A percentile compares a stretch with the other conserved stretches of the same genome.
Evolutionary conservation across 495 filamentous ascomycete species (phyloP).

Genomic region (Immersiella caudata): DNA sequence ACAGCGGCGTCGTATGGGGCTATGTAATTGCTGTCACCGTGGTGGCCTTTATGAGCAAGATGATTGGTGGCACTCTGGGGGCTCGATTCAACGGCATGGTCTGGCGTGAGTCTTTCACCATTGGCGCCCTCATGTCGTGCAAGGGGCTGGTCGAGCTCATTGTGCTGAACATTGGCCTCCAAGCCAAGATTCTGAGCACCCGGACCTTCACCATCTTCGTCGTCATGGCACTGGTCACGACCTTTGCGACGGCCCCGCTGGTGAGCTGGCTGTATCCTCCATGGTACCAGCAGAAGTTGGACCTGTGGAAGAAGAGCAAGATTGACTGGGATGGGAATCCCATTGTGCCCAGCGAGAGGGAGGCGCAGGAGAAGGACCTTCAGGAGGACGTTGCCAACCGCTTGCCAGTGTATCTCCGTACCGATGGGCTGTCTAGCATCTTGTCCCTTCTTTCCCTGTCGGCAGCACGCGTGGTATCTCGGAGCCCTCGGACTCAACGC

Average conservation of each 20-base stretch:
- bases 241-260: slow-evolving; percentile 83
- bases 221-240: slow-evolving; percentile 89
- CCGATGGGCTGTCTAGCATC: slow-evolving; percentile 81
- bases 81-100: slow-evolving; percentile 74
- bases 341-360: slow-evolving; percentile 43
- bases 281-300: slow-evolving; percentile 86
- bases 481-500: slow-evolving; percentile 39
- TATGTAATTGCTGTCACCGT: slow-evolving; percentile 86
- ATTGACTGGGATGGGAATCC: slow-evolving; percentile 85
- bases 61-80: slow-evolving; percentile 77
- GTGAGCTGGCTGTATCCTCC: slow-evolving; percentile 78
- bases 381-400: slow-evolving; percentile 45
- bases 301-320: slow-evolving; percentile 82
- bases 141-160: slow-evolving; percentile 94
- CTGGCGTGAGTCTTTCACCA: slow-evolving; percentile 88
- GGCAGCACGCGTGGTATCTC: slow-evolving; percentile 35
- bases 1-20: slow-evolving; percentile 80
- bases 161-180: slow-evolving; percentile 90
- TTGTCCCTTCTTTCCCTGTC: slow-evolving; percentile 80
- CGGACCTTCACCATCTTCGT: slow-evolving; percentile 96
- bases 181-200: slow-evolving; percentile 81
- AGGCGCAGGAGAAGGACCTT: slow-evolving; percentile 46
- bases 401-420: slow-evolving; percentile 63
- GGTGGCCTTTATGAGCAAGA: slow-evolving; percentile 81
- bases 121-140: slow-evolving; percentile 92